phyloP scores from a whole-genome alignment of 306 rosid genomes.

The Medicago lupulina region DNA sequence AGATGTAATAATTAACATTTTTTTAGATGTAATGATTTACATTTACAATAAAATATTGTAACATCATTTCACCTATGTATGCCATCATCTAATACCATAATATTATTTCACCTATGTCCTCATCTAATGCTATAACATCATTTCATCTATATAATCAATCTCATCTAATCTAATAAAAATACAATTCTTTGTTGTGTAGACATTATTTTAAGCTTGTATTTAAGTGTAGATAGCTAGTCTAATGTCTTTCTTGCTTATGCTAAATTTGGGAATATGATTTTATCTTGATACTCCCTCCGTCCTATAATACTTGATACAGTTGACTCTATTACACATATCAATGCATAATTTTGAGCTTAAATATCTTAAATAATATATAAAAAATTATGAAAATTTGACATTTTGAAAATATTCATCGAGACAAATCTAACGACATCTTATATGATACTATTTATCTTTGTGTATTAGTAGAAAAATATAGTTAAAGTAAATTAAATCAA shows the following conservation, averaged over 20 bases:
- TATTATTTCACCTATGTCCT: background rate
- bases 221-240: background rate
- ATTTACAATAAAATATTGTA: background rate
- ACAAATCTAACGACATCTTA: too few relatives aligned
- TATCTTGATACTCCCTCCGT: too few relatives aligned
- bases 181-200: background rate
- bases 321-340: too few relatives aligned
- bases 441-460: too few relatives aligned
- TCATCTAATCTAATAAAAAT: background rate
- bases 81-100: background rate
- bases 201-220: too few relatives aligned
- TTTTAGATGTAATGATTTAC: background rate
- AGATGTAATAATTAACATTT: background rate
- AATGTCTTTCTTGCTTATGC: background rate
- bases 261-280: background rate
- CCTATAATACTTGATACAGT: too few relatives aligned
- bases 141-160: slow-evolving; percentile 1
- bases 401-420: too few relatives aligned
- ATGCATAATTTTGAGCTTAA: too few relatives aligned
- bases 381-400: too few relatives aligned
- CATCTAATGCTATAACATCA: background rate
- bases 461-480: too few relatives aligned
- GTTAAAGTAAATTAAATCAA: too few relatives aligned
- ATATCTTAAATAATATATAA: too few relatives aligned
- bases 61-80: background rate